Evolutionary conservation across 2,329 filamentous ascomycete genomes (phyloP).

Genomic region (Aspergillus eucalypticola): DNA sequence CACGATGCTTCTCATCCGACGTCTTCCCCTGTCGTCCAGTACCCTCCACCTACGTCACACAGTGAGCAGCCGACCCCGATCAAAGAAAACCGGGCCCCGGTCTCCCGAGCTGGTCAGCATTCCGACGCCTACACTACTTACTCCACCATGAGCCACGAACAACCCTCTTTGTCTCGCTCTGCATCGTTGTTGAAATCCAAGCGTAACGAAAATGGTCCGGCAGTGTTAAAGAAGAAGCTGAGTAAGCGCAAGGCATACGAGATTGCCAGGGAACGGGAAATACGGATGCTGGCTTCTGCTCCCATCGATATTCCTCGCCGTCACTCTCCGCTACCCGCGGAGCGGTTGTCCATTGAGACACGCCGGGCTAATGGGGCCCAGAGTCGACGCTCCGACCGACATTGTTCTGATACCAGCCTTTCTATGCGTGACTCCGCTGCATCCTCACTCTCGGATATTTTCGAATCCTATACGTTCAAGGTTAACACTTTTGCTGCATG

Average conservation of each 20-base stretch:
- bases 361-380: conserved; percentile 44
- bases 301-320: conserved; percentile 63
- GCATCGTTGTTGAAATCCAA: conserved; percentile 58
- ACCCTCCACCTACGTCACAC: conserved; percentile 25
- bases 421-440: conserved; percentile 72
- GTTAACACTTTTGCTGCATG: conserved; percentile 79
- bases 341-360: conserved; percentile 62
- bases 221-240: conserved; percentile 66
- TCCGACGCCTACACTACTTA: conserved; percentile 35
- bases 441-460: conserved; percentile 73
- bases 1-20: conserved; percentile 15
- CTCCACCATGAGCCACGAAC: conserved; percentile 40
- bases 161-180: conserved; percentile 46
- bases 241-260: conserved; percentile 77
- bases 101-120: conserved; percentile 12
- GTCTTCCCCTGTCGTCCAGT: conserved; percentile 17
- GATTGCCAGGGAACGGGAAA: conserved; percentile 78
- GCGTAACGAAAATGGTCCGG: conserved; percentile 58
- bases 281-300: conserved; percentile 76
- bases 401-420: conserved; percentile 71
- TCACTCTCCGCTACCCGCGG: conserved; percentile 60
- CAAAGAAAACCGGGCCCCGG: conserved; percentile 14
- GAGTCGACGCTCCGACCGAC: conserved; percentile 60
- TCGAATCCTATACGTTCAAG: conserved; percentile 75
- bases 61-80: conserved; percentile 23